Base-by-base conservation (phyloP, 257 asterid genomes). In the Solanum sitiens region DNA sequence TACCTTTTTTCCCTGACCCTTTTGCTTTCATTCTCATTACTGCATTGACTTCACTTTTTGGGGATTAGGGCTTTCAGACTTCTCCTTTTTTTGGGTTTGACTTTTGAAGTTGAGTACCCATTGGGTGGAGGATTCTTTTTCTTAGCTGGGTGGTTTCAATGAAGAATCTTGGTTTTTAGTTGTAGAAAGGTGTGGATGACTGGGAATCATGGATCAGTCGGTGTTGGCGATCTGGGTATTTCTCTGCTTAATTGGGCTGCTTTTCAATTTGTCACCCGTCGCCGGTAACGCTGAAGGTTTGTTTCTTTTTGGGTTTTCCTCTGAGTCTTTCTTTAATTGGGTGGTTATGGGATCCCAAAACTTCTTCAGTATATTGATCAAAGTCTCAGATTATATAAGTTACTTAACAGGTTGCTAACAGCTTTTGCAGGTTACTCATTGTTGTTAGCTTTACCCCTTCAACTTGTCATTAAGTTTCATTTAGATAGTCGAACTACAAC, bases 231-330 rank as follows among this genome's bases (percentile, higher is more conserved):
- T 45, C 68, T 47, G 42, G 11, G 85, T 80, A 27, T 47, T 30
- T 47, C 67, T 47, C 20, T 30, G 68, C 27, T 80, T 80, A 47
- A 80, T 50, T 80, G 68, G 30, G 27, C 42, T 80, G 44, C 27
- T 85, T 67, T 61, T 85, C 11, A 67, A 67, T 59, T 45, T 42
- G 65, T 61, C 87, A 85, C 39, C 9, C 20, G 65, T 85, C 63
- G 37, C 80, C 44, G 79, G 87, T 45, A 85, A 85, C 67, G 63
- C 87, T 44, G 87, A 85, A 85, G 87, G 87, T 85, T 27, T 85
- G 80, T 65, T 40, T 20, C 37, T 35, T 59, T 32, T 35, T 56
- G 11, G 7, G 13, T 53, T 83, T 83, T 83, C 42, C 8, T 37
- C 65, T 63, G 35, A 76, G 59, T 76, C 21, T 59, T 59, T 59